Evolutionary conservation across 1,284 basidiomycete genomes (phyloP).

Genomic region (Kwoniella shivajii): DNA sequence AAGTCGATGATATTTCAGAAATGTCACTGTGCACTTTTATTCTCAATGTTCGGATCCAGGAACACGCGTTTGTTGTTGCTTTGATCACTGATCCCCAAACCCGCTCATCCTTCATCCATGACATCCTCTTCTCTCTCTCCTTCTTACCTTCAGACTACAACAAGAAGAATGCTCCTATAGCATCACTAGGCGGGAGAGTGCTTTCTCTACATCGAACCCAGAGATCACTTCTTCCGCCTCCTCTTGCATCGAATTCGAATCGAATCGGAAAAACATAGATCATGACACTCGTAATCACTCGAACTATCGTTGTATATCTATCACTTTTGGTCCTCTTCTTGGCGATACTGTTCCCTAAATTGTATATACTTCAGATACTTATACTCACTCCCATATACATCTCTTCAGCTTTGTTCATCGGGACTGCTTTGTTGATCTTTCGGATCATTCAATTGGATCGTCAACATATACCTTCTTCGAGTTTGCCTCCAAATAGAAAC

Average conservation of each 20-base stretch:
- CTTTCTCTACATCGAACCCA: neutral
- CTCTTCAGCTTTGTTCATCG: conserved; percentile 56
- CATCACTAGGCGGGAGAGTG: conserved; percentile 7
- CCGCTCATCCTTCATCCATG: too few species aligned
- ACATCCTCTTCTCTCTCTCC: neutral
- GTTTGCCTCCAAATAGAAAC: neutral
- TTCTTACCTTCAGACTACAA: neutral
- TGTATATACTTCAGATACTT: conserved; percentile 22
- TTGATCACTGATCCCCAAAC: too few species aligned
- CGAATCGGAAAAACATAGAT: neutral
- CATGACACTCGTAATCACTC: neutral
- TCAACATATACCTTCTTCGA: neutral
- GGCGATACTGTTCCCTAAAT: conserved; percentile 59
- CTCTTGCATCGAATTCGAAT: neutral
- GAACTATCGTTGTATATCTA: conserved; percentile 48
- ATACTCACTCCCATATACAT: conserved; percentile 23
- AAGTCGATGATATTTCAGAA: too few species aligned
- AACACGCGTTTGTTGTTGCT: too few species aligned
- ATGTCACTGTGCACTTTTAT: too few species aligned
- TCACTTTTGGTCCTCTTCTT: conserved; percentile 67
- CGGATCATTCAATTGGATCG: conserved; percentile 3
- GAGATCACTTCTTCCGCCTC: conserved; percentile 15
- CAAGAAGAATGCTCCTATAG: conserved; percentile 6
- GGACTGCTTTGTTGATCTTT: conserved; percentile 58
- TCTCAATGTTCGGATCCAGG: too few species aligned